Evolutionary conservation across 78 protist genomes (phyloP).

Genomic region (Monosiga brevicollis): DNA sequence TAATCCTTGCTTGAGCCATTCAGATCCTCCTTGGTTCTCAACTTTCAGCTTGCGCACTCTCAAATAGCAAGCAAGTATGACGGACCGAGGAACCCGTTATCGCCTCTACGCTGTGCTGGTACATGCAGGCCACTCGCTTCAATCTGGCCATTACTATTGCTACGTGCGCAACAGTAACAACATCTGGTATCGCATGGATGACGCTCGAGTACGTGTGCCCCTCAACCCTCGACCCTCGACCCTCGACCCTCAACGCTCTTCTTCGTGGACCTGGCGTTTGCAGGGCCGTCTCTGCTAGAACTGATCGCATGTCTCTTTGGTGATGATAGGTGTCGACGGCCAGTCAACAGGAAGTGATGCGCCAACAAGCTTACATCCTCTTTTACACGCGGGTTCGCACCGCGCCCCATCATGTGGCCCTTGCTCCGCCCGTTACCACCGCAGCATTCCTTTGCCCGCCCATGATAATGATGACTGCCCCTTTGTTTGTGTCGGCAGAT

Average conservation of each 20-base stretch:
- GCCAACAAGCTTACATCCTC: conserved; percentile 47
- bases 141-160: conserved; percentile 81
- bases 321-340: not conserved
- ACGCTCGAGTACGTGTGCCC: conserved; percentile 10
- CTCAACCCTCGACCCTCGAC: not conserved
- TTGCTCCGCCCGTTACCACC: too few relatives aligned
- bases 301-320: not conserved
- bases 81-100: conserved; percentile 25
- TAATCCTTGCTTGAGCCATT: not conserved
- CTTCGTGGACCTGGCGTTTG: not conserved
- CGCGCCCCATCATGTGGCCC: too few relatives aligned
- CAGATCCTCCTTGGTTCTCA: not conserved
- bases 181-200: conserved; percentile 49
- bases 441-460: too few relatives aligned
- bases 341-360: not conserved
- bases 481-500: too few relatives aligned
- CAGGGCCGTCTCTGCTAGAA: not conserved
- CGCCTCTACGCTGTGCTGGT: conserved; percentile 71
- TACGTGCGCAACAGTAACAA: conserved; percentile 26
- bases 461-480: too few relatives aligned
- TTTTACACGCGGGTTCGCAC: conserved; percentile 36
- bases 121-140: conserved; percentile 59
- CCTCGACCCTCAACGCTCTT: not conserved
- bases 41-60: not conserved
- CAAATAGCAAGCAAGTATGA: not conserved